Evolutionary conservation across 306 rosid genomes (phyloP).

Genomic region (Canavalia gladiata): DNA sequence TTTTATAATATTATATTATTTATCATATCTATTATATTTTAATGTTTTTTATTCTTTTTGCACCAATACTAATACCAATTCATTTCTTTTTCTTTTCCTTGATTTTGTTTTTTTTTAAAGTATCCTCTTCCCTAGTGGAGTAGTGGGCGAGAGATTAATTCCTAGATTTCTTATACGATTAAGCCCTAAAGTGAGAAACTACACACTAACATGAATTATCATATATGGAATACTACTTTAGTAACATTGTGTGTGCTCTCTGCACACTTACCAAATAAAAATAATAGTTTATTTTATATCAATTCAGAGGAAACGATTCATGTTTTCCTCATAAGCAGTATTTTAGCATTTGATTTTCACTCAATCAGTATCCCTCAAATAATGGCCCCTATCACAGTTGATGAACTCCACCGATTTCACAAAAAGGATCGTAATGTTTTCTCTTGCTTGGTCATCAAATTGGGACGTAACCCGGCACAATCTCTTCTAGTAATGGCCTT

Average conservation of each 20-base stretch:
- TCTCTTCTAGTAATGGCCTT: constrained; percentile 65
- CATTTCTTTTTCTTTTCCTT: no score
- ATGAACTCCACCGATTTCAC: constrained; percentile 52
- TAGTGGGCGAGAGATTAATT: no score
- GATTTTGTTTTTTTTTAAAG: no score
- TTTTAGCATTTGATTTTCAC: neutral
- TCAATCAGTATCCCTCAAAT: neutral
- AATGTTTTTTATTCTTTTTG: no score
- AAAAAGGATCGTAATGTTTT: constrained; percentile 55
- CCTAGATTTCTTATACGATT: no score
- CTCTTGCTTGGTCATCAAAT: constrained; percentile 43
- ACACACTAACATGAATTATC: neutral
- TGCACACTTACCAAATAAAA: neutral
- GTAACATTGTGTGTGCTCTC: neutral
- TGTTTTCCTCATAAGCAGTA: neutral
- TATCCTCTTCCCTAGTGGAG: no score
- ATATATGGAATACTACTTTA: neutral
- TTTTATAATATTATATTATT: no score
- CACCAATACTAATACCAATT: no score
- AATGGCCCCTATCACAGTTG: constrained; percentile 38
- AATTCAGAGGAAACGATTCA: neutral
- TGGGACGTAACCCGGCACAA: constrained; percentile 42
- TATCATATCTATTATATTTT: no score
- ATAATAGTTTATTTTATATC: neutral
- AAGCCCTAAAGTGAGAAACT: no score